Conservation (phyloP, 2,329 filamentous ascomycete species). For the Botryotinia calthae region DNA sequence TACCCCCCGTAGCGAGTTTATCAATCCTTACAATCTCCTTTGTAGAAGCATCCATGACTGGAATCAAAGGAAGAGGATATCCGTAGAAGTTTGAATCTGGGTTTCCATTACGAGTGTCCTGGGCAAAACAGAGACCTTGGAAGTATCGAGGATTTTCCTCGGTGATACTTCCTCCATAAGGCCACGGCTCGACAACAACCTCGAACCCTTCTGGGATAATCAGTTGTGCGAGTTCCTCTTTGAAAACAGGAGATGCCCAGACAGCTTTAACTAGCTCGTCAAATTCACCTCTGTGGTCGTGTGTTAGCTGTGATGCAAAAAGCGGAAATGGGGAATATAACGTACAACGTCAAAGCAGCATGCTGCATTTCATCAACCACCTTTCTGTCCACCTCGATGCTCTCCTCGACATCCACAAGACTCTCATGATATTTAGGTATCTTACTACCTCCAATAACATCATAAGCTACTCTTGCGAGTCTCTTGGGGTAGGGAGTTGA, state of each 20-base stretch:
- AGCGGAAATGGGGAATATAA: constrained; percentile 23
- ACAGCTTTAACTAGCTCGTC: constrained; percentile 1
- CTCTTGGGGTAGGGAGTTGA: constrained; percentile 45
- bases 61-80: constrained; percentile 49
- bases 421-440: constrained; percentile 55
- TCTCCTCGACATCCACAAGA: constrained; percentile 47
- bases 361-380: constrained; percentile 48
- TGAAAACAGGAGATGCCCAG: not conserved
- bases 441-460: constrained; percentile 51
- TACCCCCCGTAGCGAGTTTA: constrained; percentile 42
- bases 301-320: not conserved
- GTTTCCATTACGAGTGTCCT: constrained; percentile 39
- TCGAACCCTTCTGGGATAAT: constrained; percentile 53
- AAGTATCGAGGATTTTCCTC: constrained; percentile 51
- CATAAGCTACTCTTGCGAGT: constrained; percentile 54
- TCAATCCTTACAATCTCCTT: constrained; percentile 49
- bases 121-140: constrained; percentile 53
- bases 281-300: not conserved
- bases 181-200: constrained; percentile 53
- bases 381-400: constrained; percentile 44
- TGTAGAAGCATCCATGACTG: constrained; percentile 48
- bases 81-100: constrained; percentile 47
- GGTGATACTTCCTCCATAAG: constrained; percentile 48
- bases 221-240: constrained; percentile 38
- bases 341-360: constrained; percentile 48